Evolutionary conservation across 345 rosid genomes (phyloP).

Genomic region (Eucalyptus coolabah): DNA sequence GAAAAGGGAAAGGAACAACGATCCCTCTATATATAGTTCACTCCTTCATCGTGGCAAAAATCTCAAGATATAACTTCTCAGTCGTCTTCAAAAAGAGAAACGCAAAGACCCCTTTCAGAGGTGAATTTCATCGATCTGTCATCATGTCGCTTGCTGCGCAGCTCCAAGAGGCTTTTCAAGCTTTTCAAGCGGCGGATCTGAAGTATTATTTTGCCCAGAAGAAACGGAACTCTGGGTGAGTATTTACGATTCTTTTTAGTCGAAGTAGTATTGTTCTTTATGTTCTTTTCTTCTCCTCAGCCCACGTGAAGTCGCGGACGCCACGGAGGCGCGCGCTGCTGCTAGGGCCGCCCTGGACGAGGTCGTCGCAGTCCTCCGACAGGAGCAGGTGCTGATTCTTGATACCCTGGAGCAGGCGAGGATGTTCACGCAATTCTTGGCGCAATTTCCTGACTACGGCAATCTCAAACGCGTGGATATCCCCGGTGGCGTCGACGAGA

Average conservation of each 20-base stretch:
- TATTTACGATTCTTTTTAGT: background rate
- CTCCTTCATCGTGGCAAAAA: background rate
- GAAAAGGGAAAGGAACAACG: too few species aligned
- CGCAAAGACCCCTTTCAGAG: too few species aligned
- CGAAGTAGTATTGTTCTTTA: background rate
- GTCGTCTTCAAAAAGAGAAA: too few species aligned
- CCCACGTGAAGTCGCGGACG: background rate
- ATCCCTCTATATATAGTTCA: background rate
- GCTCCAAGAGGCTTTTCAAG: background rate
- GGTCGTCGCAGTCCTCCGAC: background rate
- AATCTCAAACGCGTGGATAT: background rate
- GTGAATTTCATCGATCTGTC: too few species aligned
- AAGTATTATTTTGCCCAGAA: background rate
- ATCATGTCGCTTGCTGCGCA: background rate
- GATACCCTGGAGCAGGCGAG: background rate
- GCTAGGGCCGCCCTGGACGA: background rate
- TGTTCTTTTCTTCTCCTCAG: background rate
- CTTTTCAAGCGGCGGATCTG: background rate
- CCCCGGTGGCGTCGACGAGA: background rate
- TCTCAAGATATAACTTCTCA: too few species aligned
- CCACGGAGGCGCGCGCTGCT: background rate
- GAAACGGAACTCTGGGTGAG: background rate
- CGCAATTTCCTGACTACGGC: background rate
- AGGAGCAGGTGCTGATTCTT: background rate
- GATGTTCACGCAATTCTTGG: background rate